Conservation (phyloP, 768 basidiomycete genomes). For the Kwoniella sp. region DNA sequence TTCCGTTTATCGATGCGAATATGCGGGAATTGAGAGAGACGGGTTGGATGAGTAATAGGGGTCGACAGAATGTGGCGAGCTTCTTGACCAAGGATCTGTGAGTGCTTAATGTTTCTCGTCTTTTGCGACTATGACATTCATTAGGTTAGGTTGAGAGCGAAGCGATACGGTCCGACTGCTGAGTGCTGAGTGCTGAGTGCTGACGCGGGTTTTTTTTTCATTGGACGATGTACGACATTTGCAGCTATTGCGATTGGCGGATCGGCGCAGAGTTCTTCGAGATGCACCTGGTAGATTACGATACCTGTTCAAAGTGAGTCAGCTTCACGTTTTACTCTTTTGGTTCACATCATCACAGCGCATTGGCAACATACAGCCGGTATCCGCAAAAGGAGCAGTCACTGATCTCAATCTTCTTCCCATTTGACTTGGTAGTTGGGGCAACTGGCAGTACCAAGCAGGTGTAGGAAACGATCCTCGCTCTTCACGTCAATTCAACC, state of each 20-base stretch:
- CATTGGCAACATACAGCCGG: too few relatives aligned
- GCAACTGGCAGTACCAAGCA: conserved; percentile 54
- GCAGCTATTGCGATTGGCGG: conserved; percentile 59
- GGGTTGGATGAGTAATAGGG: conserved; percentile 59
- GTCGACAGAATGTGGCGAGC: conserved; percentile 59
- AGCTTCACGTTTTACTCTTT: too few relatives aligned
- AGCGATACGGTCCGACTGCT: too few relatives aligned
- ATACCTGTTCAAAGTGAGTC: conserved; percentile 67
- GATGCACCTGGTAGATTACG: conserved; percentile 57
- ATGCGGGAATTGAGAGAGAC: conserved; percentile 56
- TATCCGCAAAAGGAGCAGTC: too few relatives aligned
- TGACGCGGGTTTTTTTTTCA: too few relatives aligned
- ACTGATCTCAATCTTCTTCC: not conserved
- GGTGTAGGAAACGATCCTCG: conserved; percentile 56
- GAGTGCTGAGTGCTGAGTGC: too few relatives aligned
- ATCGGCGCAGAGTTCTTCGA: conserved; percentile 61
- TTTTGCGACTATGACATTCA: too few relatives aligned
- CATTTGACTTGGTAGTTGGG: conserved; percentile 39
- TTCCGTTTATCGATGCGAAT: conserved; percentile 59
- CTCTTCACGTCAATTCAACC: conserved; percentile 55
- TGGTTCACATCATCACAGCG: too few relatives aligned
- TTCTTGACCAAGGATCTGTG: conserved; percentile 58
- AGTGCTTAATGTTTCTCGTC: too few relatives aligned
- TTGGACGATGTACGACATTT: too few relatives aligned
- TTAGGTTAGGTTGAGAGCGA: too few relatives aligned